Evolutionary conservation across 2,329 filamentous ascomycete genomes (phyloP).

Genomic region (Neurospora crassa): DNA sequence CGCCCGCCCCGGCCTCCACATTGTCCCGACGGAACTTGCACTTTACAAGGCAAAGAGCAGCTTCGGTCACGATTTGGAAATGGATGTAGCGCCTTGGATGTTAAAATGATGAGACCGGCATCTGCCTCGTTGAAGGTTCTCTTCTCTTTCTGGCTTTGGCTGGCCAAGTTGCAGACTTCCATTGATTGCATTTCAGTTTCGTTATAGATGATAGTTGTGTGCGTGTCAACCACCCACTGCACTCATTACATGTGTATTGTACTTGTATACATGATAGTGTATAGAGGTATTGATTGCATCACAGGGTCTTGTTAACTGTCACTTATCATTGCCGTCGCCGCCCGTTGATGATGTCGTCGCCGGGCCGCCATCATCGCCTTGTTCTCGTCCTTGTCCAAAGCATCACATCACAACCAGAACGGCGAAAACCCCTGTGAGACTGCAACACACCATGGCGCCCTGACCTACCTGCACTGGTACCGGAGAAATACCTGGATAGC

Average conservation of each 20-base stretch:
- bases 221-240: neutral
- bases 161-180: neutral
- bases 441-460: neutral
- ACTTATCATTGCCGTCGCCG: neutral
- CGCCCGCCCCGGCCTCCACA: neutral
- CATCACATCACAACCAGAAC: neutral
- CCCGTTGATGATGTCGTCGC: neutral
- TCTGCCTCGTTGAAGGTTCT: neutral
- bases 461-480: constrained; percentile 8
- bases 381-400: neutral
- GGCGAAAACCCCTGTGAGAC: neutral
- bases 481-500: constrained; percentile 14
- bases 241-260: no score
- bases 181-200: neutral
- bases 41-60: neutral
- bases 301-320: neutral
- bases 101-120: neutral
- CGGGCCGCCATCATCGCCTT: neutral
- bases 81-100: neutral
- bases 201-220: neutral
- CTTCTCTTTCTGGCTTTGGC: neutral
- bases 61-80: neutral
- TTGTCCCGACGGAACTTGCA: neutral
- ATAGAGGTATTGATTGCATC: neutral
- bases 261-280: no score